Conservation (phyloP, 2,329 filamentous ascomycete genomes). For the Didymella arachidicola region DNA sequence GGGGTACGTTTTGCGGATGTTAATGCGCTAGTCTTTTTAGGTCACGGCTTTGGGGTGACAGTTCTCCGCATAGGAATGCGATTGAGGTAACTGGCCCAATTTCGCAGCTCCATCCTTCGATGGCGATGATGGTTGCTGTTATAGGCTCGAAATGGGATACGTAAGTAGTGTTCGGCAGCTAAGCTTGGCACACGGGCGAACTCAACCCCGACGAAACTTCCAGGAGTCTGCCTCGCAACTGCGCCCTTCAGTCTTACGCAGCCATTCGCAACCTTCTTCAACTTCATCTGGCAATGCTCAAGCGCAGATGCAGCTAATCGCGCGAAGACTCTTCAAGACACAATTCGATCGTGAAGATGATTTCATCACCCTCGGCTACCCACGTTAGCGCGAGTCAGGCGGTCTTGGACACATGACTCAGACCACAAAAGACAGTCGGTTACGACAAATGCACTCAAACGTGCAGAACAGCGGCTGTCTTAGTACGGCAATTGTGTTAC, state of each 20-base stretch:
- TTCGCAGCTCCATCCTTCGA: constrained; percentile 1
- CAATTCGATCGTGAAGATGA: background rate
- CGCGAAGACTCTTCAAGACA: too few relatives aligned
- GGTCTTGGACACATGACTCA: too few relatives aligned
- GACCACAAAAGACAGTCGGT: too few relatives aligned
- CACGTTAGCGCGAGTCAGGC: too few relatives aligned
- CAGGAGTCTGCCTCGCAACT: background rate
- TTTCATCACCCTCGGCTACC: too few relatives aligned
- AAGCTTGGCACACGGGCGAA: constrained; percentile 8
- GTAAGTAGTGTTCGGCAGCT: constrained; percentile 13
- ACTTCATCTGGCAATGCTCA: background rate
- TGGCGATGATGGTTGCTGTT: background rate
- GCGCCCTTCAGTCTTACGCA: background rate
- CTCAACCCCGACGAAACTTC: background rate
- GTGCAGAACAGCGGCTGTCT: too few relatives aligned
- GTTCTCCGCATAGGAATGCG: background rate
- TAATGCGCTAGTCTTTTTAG: background rate
- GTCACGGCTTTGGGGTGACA: background rate
- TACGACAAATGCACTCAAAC: too few relatives aligned
- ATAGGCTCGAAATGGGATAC: constrained; percentile 5
- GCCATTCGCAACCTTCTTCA: background rate
- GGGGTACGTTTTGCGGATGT: background rate
- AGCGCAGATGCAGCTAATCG: background rate
- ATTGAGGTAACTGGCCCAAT: background rate
- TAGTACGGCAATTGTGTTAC: too few relatives aligned